Base-by-base conservation (phyloP, 768 basidiomycete species). In the Phanerochaete carnosa region DNA sequence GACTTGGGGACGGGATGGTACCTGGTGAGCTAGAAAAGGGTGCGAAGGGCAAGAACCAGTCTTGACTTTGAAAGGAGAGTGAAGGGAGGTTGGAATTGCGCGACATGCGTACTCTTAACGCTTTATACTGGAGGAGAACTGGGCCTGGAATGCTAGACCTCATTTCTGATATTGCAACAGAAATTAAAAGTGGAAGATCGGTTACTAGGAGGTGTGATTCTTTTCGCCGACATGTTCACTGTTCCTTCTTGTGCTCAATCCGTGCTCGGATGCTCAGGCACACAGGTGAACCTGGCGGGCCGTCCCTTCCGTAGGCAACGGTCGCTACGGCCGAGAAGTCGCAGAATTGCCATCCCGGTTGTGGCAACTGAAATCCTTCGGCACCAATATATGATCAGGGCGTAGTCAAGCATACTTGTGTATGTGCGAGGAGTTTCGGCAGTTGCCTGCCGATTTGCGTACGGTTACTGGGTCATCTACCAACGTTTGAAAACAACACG, bases 11-110 rank as follows among this genome's bases (percentile, higher is more conserved):
- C 11, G 39, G 19, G 39, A 19, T 19, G 19, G 70, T 26, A 54
- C 76, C 73, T 62, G 68, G 72, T 66, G 70, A 73, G 70, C 66
- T 68, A 63, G 68, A 68, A 68, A 65, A 55, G 62, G 67, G 58
- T 45, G 68, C 45, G 57, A 49, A 58, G 47, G 68, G 75, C 79
- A 80, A 81, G 79, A 82, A 77, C 80, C 82, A 74, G 82, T 80
- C 80, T 81, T 81, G 80, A 72, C 74, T 72, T 69, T 43, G 57
- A 59, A 66, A 51, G 73, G 65, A 75, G 70, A 69, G 66, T 66
- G 72, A 71, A 70, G 54, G 72, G 70, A 62, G 57, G 39, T 59
- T 39, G 54, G 58, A 39, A 39, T 9, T 28, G n/a, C 51, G 47
- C 32, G 13, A 26, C 35, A 37, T 25, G 7, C 23, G 22, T 39